These are phyloP conservation scores for Alternaria dauci DNA, from an alignment of 2,329 filamentous ascomycete species.

Conservation along the genomic window DNA sequence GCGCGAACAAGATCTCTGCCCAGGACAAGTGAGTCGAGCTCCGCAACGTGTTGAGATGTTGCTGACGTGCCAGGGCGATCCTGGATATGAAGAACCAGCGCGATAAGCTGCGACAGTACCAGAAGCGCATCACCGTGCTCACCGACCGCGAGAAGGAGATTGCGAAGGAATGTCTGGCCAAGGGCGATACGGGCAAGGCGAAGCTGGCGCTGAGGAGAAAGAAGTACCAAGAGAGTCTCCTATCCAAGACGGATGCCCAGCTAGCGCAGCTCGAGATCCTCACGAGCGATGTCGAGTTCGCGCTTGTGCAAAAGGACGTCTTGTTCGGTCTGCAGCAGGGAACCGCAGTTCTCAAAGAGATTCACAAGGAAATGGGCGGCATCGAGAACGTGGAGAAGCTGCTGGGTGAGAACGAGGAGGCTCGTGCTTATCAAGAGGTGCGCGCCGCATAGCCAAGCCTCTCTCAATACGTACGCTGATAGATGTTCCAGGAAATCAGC, in stretches of 20 bases:
- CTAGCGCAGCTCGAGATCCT: conserved; percentile 92
- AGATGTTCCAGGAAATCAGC: conserved; percentile 77
- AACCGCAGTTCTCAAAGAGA: conserved; percentile 86
- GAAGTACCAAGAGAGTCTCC: conserved; percentile 93
- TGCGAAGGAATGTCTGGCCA: conserved; percentile 80
- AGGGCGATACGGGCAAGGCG: conserved; percentile 81
- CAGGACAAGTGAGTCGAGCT: conserved; percentile 79
- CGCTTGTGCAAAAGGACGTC: conserved; percentile 95
- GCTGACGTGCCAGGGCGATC: conserved; percentile 73
- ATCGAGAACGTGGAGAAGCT: conserved; percentile 93
- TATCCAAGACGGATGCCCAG: conserved; percentile 89
- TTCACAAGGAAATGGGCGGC: conserved; percentile 95
- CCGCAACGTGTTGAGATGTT: not conserved
- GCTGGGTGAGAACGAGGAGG: conserved; percentile 91
- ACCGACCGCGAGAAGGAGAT: conserved; percentile 88
- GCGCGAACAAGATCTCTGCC: conserved; percentile 71
- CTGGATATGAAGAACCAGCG: conserved; percentile 97
- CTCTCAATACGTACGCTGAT: conserved; percentile 5
- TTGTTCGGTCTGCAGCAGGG: conserved; percentile 92
- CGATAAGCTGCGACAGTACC: conserved; percentile 96
- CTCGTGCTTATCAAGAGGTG: conserved; percentile 88
- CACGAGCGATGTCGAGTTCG: conserved; percentile 90
- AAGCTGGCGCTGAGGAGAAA: conserved; percentile 89
- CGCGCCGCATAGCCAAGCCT: conserved; percentile 33
- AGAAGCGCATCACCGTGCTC: conserved; percentile 84